These are phyloP conservation scores for Herpetomonas tarakana DNA, from an alignment of 208 protist genomes.

Conservation along the genomic window DNA sequence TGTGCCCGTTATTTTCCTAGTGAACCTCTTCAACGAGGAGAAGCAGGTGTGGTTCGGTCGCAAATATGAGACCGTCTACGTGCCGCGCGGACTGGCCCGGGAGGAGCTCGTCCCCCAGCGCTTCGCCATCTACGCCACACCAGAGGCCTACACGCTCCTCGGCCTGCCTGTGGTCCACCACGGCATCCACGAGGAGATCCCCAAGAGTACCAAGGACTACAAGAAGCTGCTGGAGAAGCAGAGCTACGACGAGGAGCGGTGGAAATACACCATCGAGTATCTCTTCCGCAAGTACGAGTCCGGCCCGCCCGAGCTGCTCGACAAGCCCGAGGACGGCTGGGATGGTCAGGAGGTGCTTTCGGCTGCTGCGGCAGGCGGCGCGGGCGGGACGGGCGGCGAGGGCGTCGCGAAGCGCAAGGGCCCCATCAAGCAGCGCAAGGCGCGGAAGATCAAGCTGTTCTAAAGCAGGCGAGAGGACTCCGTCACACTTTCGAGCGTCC, in stretches of 20 bases:
- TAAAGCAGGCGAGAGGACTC: constrained; percentile 16
- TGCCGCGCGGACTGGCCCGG: constrained; percentile 53
- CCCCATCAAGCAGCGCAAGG: constrained; percentile 85
- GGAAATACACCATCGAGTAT: constrained; percentile 90
- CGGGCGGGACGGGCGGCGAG: constrained; percentile 25
- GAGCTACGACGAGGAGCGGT: constrained; percentile 85
- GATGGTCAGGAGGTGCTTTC: constrained; percentile 65
- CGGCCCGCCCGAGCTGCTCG: constrained; percentile 76
- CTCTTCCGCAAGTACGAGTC: constrained; percentile 85
- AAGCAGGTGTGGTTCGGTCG: constrained; percentile 66
- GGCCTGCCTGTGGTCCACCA: constrained; percentile 79
- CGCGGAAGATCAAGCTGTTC: constrained; percentile 88
- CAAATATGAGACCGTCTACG: constrained; percentile 87
- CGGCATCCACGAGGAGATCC: constrained; percentile 76
- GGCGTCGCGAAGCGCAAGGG: constrained; percentile 62
- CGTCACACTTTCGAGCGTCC: neutral
- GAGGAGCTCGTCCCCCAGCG: constrained; percentile 84
- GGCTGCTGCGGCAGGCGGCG: constrained; percentile 16
- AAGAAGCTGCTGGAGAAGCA: constrained; percentile 83
- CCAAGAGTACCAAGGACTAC: constrained; percentile 73
- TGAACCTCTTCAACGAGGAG: constrained; percentile 77
- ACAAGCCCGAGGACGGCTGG: constrained; percentile 63
- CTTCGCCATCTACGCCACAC: constrained; percentile 87
- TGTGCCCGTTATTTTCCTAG: constrained; percentile 85
- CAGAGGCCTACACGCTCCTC: constrained; percentile 78